phyloP scores from a whole-genome alignment of 345 rosid species.

The Pugionium dolabratum region DNA sequence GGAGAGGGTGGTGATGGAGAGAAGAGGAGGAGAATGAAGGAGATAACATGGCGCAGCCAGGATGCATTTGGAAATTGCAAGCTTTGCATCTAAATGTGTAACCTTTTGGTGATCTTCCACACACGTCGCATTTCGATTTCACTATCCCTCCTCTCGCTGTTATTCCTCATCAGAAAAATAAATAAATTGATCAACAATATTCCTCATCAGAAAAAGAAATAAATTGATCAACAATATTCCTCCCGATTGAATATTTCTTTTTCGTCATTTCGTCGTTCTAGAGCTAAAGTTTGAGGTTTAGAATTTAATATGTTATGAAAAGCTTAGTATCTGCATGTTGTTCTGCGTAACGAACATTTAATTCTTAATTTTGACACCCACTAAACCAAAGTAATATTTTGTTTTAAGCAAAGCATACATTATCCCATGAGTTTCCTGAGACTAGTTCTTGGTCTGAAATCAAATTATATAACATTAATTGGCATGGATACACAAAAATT shows the following conservation, averaged over 20 bases:
- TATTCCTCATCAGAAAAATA: not conserved
- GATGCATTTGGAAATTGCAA: constrained; percentile 82
- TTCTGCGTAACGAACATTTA: too few relatives aligned
- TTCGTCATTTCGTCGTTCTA: too few relatives aligned
- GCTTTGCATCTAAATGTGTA: constrained; percentile 65
- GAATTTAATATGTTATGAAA: too few relatives aligned
- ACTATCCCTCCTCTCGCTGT: constrained; percentile 64
- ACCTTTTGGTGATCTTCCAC: constrained; percentile 67
- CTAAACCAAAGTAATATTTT: too few relatives aligned
- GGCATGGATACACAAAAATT: not conserved
- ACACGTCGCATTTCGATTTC: constrained; percentile 70
- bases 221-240: not conserved
- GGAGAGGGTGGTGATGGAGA: constrained; percentile 65
- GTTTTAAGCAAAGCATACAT: too few relatives aligned
- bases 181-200: not conserved
- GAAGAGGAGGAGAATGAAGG: constrained; percentile 48
- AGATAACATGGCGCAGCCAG: constrained; percentile 76
- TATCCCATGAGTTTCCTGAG: too few relatives aligned
- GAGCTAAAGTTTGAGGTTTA: too few relatives aligned
- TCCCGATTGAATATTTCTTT: too few relatives aligned
- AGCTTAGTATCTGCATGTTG: too few relatives aligned
- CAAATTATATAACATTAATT: not conserved
- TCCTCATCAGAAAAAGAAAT: not conserved
- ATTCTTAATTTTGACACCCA: too few relatives aligned
- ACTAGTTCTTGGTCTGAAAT: constrained; percentile 11